A percentile compares a stretch with the other conserved stretches of the same genome.
phyloP scores from a whole-genome alignment of 768 basidiomycete species.

The Pleurotus pulmonarius region DNA sequence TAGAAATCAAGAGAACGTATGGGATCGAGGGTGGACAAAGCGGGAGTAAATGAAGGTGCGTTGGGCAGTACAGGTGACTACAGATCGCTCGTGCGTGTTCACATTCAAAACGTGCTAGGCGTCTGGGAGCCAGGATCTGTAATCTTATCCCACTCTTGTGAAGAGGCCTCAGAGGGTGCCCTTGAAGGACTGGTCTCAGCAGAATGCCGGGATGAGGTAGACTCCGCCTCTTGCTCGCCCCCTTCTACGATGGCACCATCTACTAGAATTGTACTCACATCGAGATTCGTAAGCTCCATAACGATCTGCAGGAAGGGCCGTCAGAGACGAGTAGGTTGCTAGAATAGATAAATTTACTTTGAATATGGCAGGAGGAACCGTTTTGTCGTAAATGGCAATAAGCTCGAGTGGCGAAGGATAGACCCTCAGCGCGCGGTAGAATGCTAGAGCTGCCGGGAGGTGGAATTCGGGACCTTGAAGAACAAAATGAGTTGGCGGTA shows the following conservation, averaged over 20 bases:
- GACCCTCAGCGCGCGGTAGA: slow-evolving; percentile 90
- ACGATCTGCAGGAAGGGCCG: slow-evolving; percentile 42
- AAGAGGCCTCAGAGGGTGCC: slow-evolving; percentile 85
- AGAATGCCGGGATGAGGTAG: slow-evolving; percentile 1
- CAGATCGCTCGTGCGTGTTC: slow-evolving; percentile 1
- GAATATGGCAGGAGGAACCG: slow-evolving; percentile 77
- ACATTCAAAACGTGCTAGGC: slow-evolving; percentile 19
- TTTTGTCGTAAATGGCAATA: slow-evolving; percentile 92
- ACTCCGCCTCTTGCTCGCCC: slow-evolving; percentile 48
- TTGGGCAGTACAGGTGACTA: slow-evolving; percentile 7
- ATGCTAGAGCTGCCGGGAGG: slow-evolving; percentile 80
- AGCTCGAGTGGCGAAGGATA: slow-evolving; percentile 95
- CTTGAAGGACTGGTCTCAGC: slow-evolving; percentile 51
- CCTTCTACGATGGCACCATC: slow-evolving; percentile 23
- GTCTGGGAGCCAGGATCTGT: slow-evolving; percentile 68
- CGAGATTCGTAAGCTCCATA: slow-evolving; percentile 82
- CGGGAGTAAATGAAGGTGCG: slow-evolving; percentile 3
- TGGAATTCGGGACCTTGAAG: slow-evolving; percentile 68
- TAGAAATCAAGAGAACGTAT: slow-evolving; percentile 39
- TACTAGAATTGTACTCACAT: slow-evolving; percentile 65
- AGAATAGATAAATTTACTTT: slow-evolving; percentile 42
- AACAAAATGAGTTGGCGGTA: slow-evolving; percentile 1
- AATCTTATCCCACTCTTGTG: slow-evolving; percentile 88
- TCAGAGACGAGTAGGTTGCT: slow-evolving; percentile 2
- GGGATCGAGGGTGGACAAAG: slow-evolving; percentile 21